Conservation (phyloP, 1,284 basidiomycete species). For the Fomes fomentarius region DNA sequence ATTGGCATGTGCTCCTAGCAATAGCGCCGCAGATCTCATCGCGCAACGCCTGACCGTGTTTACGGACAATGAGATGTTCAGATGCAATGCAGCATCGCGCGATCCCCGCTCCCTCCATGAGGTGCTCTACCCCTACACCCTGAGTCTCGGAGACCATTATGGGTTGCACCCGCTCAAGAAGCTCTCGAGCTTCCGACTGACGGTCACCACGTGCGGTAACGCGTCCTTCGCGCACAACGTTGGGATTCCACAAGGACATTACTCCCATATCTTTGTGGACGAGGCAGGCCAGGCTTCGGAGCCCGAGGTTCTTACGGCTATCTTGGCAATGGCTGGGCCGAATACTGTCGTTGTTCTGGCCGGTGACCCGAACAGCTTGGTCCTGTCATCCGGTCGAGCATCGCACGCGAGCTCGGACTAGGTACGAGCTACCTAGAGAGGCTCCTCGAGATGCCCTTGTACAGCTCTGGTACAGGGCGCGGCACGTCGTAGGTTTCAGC, state of each 20-base stretch:
- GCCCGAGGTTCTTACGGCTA: slow-evolving; percentile 56
- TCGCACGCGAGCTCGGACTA: slow-evolving; percentile 51
- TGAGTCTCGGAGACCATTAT: slow-evolving; percentile 46
- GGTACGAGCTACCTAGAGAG: slow-evolving; percentile 53
- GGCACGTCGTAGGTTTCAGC: slow-evolving; percentile 39
- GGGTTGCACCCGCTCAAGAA: slow-evolving; percentile 43
- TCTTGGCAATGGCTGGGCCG: slow-evolving; percentile 48
- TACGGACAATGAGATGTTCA: slow-evolving; percentile 47
- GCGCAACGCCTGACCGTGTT: slow-evolving; percentile 52
- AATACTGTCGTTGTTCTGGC: slow-evolving; percentile 52
- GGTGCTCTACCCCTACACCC: slow-evolving; percentile 45
- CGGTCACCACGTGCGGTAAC: slow-evolving; percentile 65
- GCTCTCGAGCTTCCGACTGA: slow-evolving; percentile 52
- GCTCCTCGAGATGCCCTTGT: slow-evolving; percentile 50
- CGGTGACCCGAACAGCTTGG: slow-evolving; percentile 64
- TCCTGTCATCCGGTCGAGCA: slow-evolving; percentile 51
- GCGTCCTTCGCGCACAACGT: slow-evolving; percentile 58
- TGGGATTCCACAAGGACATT: slow-evolving; percentile 61
- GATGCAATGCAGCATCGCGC: slow-evolving; percentile 68
- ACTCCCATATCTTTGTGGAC: slow-evolving; percentile 66
- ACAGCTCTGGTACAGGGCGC: slow-evolving; percentile 34
- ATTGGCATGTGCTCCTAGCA: slow-evolving; percentile 67
- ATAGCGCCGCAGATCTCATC: slow-evolving; percentile 66
- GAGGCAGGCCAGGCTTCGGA: slow-evolving; percentile 69
- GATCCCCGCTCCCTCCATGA: slow-evolving; percentile 46